Evolutionary conservation across 2,329 filamentous ascomycete genomes (phyloP), one percentile per base, ranked within the genome.

Genomic region (Davidsoniella neocaledoniae): DNA sequence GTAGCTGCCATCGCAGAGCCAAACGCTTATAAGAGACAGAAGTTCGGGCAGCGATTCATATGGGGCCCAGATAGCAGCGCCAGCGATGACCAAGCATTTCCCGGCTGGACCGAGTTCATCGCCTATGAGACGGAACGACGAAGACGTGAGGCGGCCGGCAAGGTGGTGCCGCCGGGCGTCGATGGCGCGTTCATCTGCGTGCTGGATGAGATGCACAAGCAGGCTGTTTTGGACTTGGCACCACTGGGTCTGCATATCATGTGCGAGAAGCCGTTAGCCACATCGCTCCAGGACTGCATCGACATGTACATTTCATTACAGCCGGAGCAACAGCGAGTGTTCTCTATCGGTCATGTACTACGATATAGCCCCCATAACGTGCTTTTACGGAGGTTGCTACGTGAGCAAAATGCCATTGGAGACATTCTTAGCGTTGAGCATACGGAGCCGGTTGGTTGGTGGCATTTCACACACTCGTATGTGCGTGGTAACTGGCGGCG

Each of bases 401-500:
- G 87, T 1, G 73, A 83, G 55, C 77, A 93, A 48, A 72, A 73
- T 10, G 76, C 80, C 10, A 81, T 98, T 59, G 91, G 91, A 5
- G 83, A 95, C 49, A 70, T 95, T 26, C 68, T 93, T 48, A 90
- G 83, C 38, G 72, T 94, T 38, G 84, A 93, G 55, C 91, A 96
- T 64, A 91, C 86, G 0, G 91, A 96, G 63, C 91, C 91, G 0
- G 81, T 98, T 0, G 91, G 91, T 1, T 94, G 83, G 80, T 96
- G 87, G 86, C 91, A 96, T 62, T 96, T 93, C 61, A 73, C 83
- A 0, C 88, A 94, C 62, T 86, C 81, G 40, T 94, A 90, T 58
- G 90, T 96, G 36, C 76, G 85, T 43, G 91, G 91, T 14, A 95
- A 96, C 64, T 96, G 91, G 91, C 77, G 90, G 5, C 85, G 84